Base-by-base conservation (phyloP, 129 eudicot species). In the Saussurea involucrata region DNA sequence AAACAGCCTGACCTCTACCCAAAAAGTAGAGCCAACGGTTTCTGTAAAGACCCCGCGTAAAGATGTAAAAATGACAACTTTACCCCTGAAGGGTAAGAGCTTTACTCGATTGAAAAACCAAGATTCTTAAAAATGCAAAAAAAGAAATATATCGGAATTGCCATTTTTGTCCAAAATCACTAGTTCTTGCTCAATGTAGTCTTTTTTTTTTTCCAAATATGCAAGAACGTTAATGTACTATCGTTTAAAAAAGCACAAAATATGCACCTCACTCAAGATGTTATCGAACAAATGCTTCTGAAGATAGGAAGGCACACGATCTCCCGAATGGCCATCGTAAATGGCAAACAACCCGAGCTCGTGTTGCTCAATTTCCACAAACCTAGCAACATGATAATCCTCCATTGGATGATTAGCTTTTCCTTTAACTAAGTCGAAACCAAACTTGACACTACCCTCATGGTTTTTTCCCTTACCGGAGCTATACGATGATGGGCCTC, bases 331-430 rank as follows among this genome's bases (percentile, higher is more conserved):
- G 13, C 95, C 95, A 69, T 90, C 95, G 66, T 82, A 90, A 71
- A 90, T 90, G 61, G 95, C 92, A 78, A 90, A 90, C 24, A 90
- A 77, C 29, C 95, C 92, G 58, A 90, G 85, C 84, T 90, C 95
- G 64, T 90, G 95, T 0, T 78, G 90, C 4, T 83, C 73, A 27
- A 82, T 42, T 10, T 70, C 75, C 65, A 77, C 78, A 80, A 90
- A 90, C 78, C 76, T 87, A 68, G 95, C 95, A 24, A 90, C 95
- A 60, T 87, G 89, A 78, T 87, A 90, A 76, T 90, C 95, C 80
- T 90, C 95, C 95, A 90, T 90, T 12, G 92, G 90, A 87, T 90
- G 95, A 70, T 81, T 80, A 46, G 92, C 95, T 83, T 90, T 87
- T 31, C 95, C 95, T 80, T 90, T 90, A 31, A 90, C 90, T 18